Evolutionary conservation across 129 eudicot genomes (phyloP).

Genomic region (Pseudognaphalium luteoalbum): DNA sequence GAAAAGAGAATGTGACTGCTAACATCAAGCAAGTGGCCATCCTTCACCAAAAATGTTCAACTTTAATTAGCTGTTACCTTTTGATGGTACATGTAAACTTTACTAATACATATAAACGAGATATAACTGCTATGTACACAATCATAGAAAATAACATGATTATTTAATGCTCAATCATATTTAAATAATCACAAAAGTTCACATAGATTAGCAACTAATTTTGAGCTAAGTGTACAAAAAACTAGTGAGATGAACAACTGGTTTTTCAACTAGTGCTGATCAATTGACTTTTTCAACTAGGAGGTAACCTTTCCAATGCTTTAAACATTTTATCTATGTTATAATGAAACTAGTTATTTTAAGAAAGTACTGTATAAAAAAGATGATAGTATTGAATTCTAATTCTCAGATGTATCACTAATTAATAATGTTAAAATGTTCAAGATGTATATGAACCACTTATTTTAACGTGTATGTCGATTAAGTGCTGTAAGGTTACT

Average conservation of each 20-base stretch:
- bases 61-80: constrained; percentile 27
- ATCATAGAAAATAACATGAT: not conserved
- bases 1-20: constrained; percentile 81
- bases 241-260: not conserved
- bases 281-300: too few relatives aligned
- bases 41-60: constrained; percentile 49
- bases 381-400: too few relatives aligned
- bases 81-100: not conserved
- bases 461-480: too few relatives aligned
- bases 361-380: too few relatives aligned
- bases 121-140: not conserved
- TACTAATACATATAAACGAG: not conserved
- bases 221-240: not conserved
- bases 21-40: constrained; percentile 74
- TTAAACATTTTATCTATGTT: too few relatives aligned
- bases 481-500: too few relatives aligned
- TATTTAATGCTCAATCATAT: not conserved
- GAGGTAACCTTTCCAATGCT: too few relatives aligned
- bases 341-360: too few relatives aligned
- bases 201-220: not conserved
- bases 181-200: not conserved
- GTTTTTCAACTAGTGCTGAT: too few relatives aligned
- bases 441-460: too few relatives aligned
- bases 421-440: too few relatives aligned
- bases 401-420: too few relatives aligned